A percentile compares a stretch with the other conserved stretches of the same genome.
Conservation (phyloP, 1,284 basidiomycete genomes). For the Cryptococcus sp. region DNA sequence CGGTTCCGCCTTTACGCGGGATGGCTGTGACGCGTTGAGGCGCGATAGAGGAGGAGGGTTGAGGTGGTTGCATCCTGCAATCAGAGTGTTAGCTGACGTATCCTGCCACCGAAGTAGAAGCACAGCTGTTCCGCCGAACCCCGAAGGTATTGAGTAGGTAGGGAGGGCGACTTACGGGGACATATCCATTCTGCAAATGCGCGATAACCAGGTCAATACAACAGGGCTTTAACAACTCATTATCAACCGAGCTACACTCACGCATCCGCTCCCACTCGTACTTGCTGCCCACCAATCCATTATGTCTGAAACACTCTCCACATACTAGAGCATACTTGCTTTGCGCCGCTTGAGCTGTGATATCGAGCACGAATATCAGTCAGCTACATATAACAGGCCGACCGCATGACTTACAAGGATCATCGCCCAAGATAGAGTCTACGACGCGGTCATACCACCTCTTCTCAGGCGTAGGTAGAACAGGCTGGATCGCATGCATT, state of each 20-base stretch:
- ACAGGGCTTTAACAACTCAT: not conserved
- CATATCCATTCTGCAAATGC: conserved; percentile 49
- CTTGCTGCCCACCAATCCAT: conserved; percentile 82
- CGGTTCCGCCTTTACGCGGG: no score
- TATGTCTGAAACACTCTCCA: conserved; percentile 87
- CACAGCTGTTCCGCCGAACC: no score
- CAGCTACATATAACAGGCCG: not conserved
- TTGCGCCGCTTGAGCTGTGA: conserved; percentile 48
- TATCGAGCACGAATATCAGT: conserved; percentile 36
- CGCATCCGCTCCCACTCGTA: conserved; percentile 86
- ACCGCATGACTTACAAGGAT: conserved; percentile 59
- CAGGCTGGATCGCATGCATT: conserved; percentile 46
- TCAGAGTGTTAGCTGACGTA: conserved; percentile 7
- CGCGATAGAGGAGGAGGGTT: conserved; percentile 45
- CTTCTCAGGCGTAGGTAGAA: conserved; percentile 65
- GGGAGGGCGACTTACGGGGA: conserved; percentile 28
- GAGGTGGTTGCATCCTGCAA: conserved; percentile 47
- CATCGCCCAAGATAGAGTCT: conserved; percentile 81
- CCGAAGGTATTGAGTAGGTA: not conserved
- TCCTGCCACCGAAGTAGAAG: no score
- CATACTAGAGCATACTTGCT: conserved; percentile 91
- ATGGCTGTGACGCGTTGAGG: conserved; percentile 1
- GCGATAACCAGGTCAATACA: conserved; percentile 7
- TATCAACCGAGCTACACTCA: conserved; percentile 57
- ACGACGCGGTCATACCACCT: conserved; percentile 87